phyloP scores from a whole-genome alignment of 306 rosid species.

The Vigna trinervia region DNA sequence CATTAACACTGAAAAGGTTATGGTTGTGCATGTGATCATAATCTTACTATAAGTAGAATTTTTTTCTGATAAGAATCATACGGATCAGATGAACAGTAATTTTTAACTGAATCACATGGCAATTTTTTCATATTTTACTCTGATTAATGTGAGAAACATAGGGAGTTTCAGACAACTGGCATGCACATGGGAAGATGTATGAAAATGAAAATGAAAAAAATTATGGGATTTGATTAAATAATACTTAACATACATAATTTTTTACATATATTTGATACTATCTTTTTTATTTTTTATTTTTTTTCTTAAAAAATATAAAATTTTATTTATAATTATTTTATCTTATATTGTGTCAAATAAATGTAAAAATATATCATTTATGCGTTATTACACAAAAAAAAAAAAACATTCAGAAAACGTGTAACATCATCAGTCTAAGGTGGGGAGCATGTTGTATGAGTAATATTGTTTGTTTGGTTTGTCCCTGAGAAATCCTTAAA shows the following conservation, averaged over 20 bases:
- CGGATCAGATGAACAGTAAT: too few relatives aligned
- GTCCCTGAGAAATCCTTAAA: not conserved
- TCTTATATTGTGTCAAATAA: too few relatives aligned
- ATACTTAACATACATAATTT: too few relatives aligned
- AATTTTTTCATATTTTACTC: too few relatives aligned
- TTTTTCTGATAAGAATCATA: too few relatives aligned
- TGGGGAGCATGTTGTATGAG: constrained; percentile 39
- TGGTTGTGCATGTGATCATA: not conserved
- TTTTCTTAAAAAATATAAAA: too few relatives aligned
- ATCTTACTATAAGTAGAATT: not conserved
- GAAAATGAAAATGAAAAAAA: not conserved
- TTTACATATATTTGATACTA: too few relatives aligned
- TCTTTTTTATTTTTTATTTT: too few relatives aligned
- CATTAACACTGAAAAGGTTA: constrained; percentile 16
- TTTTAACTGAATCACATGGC: too few relatives aligned
- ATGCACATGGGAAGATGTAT: constrained; percentile 49
- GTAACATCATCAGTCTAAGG: constrained; percentile 41
- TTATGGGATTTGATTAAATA: not conserved
- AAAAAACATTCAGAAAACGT: constrained; percentile 23
- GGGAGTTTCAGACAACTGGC: constrained; percentile 49
- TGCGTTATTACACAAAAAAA: not conserved
- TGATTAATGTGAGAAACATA: not conserved
- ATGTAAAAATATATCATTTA: too few relatives aligned
- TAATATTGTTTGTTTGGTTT: constrained; percentile 35
- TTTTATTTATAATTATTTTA: too few relatives aligned